Evolutionary conservation across 1,139 yeast genomes (phyloP).

Genomic region (Yamadazyma friedrichii): DNA sequence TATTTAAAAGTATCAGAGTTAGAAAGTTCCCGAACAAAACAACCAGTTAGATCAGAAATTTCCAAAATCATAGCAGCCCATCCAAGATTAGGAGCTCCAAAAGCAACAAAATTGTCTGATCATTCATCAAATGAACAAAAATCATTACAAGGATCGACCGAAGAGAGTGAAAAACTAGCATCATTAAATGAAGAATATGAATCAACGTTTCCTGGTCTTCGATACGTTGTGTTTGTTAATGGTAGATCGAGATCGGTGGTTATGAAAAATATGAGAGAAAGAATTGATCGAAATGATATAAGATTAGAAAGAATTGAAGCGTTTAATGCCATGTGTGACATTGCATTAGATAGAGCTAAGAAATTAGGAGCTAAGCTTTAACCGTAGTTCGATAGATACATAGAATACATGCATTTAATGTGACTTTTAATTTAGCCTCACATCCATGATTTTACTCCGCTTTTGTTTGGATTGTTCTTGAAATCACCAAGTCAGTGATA

Average conservation of each 20-base stretch:
- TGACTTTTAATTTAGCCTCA: neutral
- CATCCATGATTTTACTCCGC: too few relatives aligned
- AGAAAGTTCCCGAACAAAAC: constrained; percentile 17
- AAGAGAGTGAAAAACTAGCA: constrained; percentile 47
- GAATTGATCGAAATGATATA: constrained; percentile 58
- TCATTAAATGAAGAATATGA: constrained; percentile 66
- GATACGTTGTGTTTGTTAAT: constrained; percentile 89
- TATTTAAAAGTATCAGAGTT: constrained; percentile 26
- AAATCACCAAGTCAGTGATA: too few relatives aligned
- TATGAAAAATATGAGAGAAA: constrained; percentile 59
- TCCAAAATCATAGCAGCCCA: constrained; percentile 74
- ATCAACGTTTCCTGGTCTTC: constrained; percentile 68
- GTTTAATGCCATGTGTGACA: constrained; percentile 84
- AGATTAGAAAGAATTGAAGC: constrained; percentile 61
- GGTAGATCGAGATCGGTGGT: constrained; percentile 69
- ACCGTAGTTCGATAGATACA: neutral
- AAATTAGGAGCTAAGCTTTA: constrained; percentile 40
- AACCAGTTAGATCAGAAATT: constrained; percentile 29
- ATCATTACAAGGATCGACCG: constrained; percentile 49
- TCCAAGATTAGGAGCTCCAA: constrained; percentile 78
- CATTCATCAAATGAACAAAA: constrained; percentile 76
- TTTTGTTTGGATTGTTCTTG: too few relatives aligned
- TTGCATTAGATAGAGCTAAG: constrained; percentile 73
- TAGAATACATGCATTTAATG: neutral
- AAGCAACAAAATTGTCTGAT: constrained; percentile 46